Evolutionary conservation across 2,329 filamentous ascomycete species (phyloP), one percentile per base, ranked within the genome.

Genomic region (Talaromyces sp.): DNA sequence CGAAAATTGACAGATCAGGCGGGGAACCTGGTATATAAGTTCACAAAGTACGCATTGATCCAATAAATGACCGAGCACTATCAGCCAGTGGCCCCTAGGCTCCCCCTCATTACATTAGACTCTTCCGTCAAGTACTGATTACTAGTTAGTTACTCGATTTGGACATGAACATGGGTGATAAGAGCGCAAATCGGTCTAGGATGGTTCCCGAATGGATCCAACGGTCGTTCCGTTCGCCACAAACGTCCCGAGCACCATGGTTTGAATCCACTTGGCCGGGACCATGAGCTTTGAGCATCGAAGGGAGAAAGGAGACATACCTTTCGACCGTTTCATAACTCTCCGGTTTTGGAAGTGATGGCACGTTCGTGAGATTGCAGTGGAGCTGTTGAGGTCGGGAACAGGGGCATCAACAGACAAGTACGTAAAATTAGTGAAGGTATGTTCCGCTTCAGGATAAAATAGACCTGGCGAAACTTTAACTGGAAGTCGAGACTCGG

Each of bases 11-110:
- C 27, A 44, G 22, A 29, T 8, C 13, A 35, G 16, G 30, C 16
- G 43, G 43, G 43, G 43, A 46, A 24, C 33, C 7, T 36, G 43
- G 30, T 44, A 36, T 47, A 46, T 53, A 36, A 35, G 47, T 27
- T 47, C 24, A 43, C 32, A 43, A 16, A 16, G 4, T 7, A 44
- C 30, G 42, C 42, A 44, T 44, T 20, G 27, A 44, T 30, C 29
- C 36, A 39, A 10, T 24, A n/a, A 33, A 16, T 17, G 19, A 9
- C 13, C 11, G 17, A n/a, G 16, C 30, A 7, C 9, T 8, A n/a
- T 11, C 16, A 5, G 13, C 20, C 4, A 2, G 3, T 16, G 19
- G n/a, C 20, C 17, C 7, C 13, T 16, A 22, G 1, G 36, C 8
- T 11, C 42, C 27, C n/a, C 19, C 17, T 16, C 9, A 11, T 3